Evolutionary conservation across 768 basidiomycete genomes (phyloP), one percentile per base, ranked within the genome.

Genomic region (Lactarius deliciosus): DNA sequence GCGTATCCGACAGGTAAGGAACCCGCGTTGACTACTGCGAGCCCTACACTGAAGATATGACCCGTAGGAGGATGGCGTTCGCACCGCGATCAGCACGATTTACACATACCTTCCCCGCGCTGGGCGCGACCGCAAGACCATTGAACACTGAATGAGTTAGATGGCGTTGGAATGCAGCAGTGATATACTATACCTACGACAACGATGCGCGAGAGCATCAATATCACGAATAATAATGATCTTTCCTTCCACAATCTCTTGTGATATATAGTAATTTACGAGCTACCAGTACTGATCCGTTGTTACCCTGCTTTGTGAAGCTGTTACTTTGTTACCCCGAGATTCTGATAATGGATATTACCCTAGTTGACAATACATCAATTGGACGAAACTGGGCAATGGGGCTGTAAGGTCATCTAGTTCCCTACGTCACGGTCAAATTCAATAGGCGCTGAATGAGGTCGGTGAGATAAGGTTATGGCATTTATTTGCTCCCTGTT

Each of bases 61-160:
- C 50, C 72, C 3, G 25, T 64, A 85, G 83, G 86, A 88, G 78
- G 77, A 84, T 63, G 87, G 87, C n/a, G 83, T 87, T 1, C 79
- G 79, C 58, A 80, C 77, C 10, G 85, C 86, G 10, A 84, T 88
- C 41, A 74, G 79, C 47, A 79, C 80, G 5, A 82, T 88, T 36
- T 83, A 85, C 68, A 82, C 79, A 4, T 85, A 87, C 72, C 78
- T 87, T 38, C 73, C 71, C 56, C 75, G 78, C 54, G 81, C 81
- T 15, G 71, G 65, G 20, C 71, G 69, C 22, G 70, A 74, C 47
- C 74, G 74, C 43, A 70, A 25, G 58, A 60, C 61, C 28, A 67
- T 67, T n/a, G 40, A 66, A 10, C 61, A 61, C 18, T 66, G 45
- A 66, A 47, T 43, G 11, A 38, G 36, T 38, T 38, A 16, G 13